Conservation (phyloP, 495 filamentous ascomycete species). For the Cetradonia linearis region DNA sequence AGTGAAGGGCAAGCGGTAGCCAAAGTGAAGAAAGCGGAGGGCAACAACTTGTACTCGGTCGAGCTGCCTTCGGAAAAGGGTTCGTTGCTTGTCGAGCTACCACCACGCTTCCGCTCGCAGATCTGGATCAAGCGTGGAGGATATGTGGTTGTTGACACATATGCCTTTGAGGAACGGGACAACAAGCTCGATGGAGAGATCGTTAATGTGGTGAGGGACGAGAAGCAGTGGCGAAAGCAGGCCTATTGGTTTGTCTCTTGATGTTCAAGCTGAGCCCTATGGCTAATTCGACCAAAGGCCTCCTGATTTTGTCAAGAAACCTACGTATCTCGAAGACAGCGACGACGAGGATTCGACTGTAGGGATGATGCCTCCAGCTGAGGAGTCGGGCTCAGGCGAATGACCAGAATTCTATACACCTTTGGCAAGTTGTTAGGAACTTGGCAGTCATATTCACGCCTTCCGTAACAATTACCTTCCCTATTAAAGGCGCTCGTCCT, state of each 20-base stretch:
- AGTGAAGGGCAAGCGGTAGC: constrained; percentile 56
- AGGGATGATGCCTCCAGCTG: constrained; percentile 72
- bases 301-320: constrained; percentile 61
- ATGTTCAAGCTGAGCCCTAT: neutral
- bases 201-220: constrained; percentile 82
- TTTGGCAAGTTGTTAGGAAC: neutral
- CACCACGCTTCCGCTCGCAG: constrained; percentile 70
- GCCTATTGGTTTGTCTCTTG: constrained; percentile 62
- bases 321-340: constrained; percentile 44
- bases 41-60: constrained; percentile 78
- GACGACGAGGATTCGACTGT: constrained; percentile 70
- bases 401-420: neutral
- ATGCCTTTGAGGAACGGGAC: constrained; percentile 51
- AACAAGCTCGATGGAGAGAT: constrained; percentile 85
- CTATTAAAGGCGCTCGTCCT: too few relatives aligned
- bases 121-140: constrained; percentile 85
- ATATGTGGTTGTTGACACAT: constrained; percentile 73
- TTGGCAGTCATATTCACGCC: too few relatives aligned
- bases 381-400: constrained; percentile 40
- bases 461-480: too few relatives aligned
- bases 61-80: constrained; percentile 47
- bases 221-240: constrained; percentile 84
- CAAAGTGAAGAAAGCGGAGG: constrained; percentile 66
- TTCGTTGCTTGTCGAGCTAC: constrained; percentile 63
- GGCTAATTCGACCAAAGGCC: constrained; percentile 47